Evolutionary conservation across 2,329 filamentous ascomycete species (phyloP), one percentile per base, ranked within the genome.

Genomic region (Sclerotinia minor): DNA sequence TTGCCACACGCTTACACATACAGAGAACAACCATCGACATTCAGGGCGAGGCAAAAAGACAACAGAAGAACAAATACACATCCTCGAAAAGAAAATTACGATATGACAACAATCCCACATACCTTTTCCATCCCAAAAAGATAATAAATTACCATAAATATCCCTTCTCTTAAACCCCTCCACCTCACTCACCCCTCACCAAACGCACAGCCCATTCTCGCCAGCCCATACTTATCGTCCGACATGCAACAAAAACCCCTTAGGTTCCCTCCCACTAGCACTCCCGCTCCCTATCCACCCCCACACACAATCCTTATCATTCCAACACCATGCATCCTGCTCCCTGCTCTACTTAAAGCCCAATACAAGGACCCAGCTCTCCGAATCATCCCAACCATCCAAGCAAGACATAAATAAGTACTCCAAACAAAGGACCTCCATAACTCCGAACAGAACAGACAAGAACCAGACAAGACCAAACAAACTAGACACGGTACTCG

Each of bases 221-320:
- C 63, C 63, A 65, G 63, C 52, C 63, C 52, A 38, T 7, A 54
- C 26, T 65, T 65, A 65, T 65, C 63, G 63, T 65, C 32, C 52
- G 63, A 65, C 63, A 9, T 65, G 63, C 63, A 65, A 65, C 63
- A 65, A 65, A 65, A 47, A 29, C 32, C n/a, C 17, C 7, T 38
- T 45, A 21, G 11, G 7, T 24, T 21, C 19, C 19, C 5, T 38
- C 21, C 13, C 47, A 26, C 11, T 41, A 15, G 11, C 38, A 41
- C 26, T 32, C 26, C 21, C 24, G 19, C 26, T 17, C 21, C 45
- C 32, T 19, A 35, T 63, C n/a, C 59, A 13, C 11, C 19, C 21
- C 54, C n/a, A 38, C n/a, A 21, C 11, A 29, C 21, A 53, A 19
- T 9, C 26, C 35, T 35, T 55, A 6, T n/a, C 11, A 41, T 41